A percentile compares a stretch with the other conserved stretches of the same genome.
phyloP scores from a whole-genome alignment of 305 asterid genomes.

The Fraxinus albicans region DNA sequence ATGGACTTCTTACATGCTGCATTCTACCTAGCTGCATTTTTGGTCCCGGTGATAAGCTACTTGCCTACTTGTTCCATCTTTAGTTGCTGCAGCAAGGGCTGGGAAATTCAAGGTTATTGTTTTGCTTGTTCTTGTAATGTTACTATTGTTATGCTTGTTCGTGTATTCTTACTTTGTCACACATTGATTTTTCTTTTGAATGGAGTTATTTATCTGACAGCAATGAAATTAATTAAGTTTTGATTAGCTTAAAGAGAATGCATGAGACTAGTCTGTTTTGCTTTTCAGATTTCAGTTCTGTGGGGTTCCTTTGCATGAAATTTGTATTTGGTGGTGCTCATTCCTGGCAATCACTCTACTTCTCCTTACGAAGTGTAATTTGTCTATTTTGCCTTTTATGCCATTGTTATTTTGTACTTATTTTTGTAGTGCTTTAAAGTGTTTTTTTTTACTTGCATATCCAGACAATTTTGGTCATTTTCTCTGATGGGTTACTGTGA shows the following conservation, averaged over 20 bases:
- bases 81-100: conserved; percentile 85
- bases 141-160: not conserved
- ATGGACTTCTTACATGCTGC: conserved; percentile 91
- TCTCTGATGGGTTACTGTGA: conserved; percentile 21
- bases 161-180: not conserved
- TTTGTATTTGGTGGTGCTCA: not conserved
- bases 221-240: not conserved
- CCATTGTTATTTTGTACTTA: not conserved
- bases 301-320: conserved; percentile 7
- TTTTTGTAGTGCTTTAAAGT: conserved; percentile 12
- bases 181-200: not conserved
- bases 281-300: not conserved
- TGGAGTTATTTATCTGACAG: not conserved
- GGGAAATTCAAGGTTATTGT: conserved; percentile 79
- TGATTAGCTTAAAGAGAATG: not conserved
- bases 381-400: not conserved
- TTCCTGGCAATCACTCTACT: not conserved
- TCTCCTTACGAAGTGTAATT: not conserved
- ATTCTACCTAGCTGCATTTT: conserved; percentile 96
- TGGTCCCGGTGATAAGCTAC: conserved; percentile 87
- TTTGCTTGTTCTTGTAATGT: conserved; percentile 7
- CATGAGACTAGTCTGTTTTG: not conserved
- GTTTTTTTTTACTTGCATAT: not conserved
- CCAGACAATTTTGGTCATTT: not conserved
- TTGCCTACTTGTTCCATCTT: conserved; percentile 73